A percentile compares a stretch with the other conserved stretches of the same genome.
Evolutionary conservation across 2,329 filamentous ascomycete genomes (phyloP).

Genomic region (Aspergillus arachidicola): DNA sequence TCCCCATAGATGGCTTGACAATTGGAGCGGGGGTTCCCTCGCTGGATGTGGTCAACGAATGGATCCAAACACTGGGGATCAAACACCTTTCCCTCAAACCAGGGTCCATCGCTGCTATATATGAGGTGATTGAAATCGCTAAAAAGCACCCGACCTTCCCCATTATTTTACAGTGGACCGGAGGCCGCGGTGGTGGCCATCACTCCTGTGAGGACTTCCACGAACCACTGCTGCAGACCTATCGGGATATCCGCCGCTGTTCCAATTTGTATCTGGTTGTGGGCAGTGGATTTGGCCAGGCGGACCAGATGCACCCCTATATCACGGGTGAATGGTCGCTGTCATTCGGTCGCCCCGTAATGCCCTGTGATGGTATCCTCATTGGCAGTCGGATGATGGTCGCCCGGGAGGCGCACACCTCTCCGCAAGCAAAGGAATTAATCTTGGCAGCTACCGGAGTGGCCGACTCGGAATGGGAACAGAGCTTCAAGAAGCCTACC

Average conservation of each 20-base stretch:
- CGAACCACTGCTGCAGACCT: slow-evolving; percentile 86
- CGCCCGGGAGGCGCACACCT: slow-evolving; percentile 87
- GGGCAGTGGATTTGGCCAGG: slow-evolving; percentile 86
- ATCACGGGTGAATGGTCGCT: slow-evolving; percentile 84
- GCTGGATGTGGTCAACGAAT: slow-evolving; percentile 88
- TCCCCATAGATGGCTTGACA: slow-evolving; percentile 85
- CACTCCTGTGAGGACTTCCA: slow-evolving; percentile 97
- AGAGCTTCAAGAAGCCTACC: slow-evolving; percentile 82
- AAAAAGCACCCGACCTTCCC: slow-evolving; percentile 93
- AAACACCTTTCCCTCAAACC: slow-evolving; percentile 97
- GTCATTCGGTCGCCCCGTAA: slow-evolving; percentile 82
- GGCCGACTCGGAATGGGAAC: slow-evolving; percentile 79
- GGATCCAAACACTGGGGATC: slow-evolving; percentile 87
- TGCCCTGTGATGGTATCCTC: slow-evolving; percentile 91
- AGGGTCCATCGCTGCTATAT: slow-evolving; percentile 83
- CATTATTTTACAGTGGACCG: slow-evolving; percentile 93
- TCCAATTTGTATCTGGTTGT: slow-evolving; percentile 86
- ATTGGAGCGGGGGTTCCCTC: slow-evolving; percentile 94
- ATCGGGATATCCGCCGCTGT: slow-evolving; percentile 69
- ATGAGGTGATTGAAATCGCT: slow-evolving; percentile 87
- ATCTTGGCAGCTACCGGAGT: slow-evolving; percentile 80
- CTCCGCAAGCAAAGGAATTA: slow-evolving; percentile 77
- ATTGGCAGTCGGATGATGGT: slow-evolving; percentile 96
- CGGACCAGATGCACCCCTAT: slow-evolving; percentile 90
- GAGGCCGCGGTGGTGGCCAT: slow-evolving; percentile 88